A percentile compares a stretch with the other conserved stretches of the same genome.
Evolutionary conservation across 1,284 basidiomycete species (phyloP).

Genomic region (Boletus semigastroideus): DNA sequence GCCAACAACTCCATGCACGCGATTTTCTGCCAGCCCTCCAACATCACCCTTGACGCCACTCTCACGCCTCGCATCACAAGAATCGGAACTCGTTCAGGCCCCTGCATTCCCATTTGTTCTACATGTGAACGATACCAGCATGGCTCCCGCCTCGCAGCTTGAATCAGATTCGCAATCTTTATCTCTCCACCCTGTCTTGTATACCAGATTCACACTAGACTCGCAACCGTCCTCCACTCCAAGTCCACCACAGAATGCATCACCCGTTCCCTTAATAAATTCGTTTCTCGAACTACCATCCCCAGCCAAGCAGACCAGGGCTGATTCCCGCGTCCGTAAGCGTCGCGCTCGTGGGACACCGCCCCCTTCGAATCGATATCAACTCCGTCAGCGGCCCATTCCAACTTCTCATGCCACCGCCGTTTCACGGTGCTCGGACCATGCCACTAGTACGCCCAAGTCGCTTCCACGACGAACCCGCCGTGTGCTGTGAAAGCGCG

Average conservation of each 20-base stretch:
- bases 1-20: conserved; percentile 4
- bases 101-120: conserved; percentile 54
- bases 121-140: conserved; percentile 35
- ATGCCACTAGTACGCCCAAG: conserved; percentile 7
- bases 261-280: conserved; percentile 8
- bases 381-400: conserved; percentile 31
- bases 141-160: conserved; percentile 39
- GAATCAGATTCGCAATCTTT: conserved; percentile 36
- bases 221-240: conserved; percentile 17
- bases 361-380: conserved; percentile 24
- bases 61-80: conserved; percentile 39
- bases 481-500: conserved; percentile 13
- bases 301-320: conserved; percentile 6
- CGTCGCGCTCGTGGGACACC: conserved; percentile 12
- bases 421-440: conserved; percentile 17
- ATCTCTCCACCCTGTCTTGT: conserved; percentile 33
- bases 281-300: conserved; percentile 14
- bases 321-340: conserved; percentile 8
- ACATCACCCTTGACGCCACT: conserved; percentile 28
- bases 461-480: conserved; percentile 18
- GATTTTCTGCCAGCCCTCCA: conserved; percentile 20
- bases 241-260: conserved; percentile 4
- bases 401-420: conserved; percentile 13
- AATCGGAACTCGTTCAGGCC: conserved; percentile 46
- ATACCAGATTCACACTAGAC: conserved; percentile 38